These are phyloP conservation scores for Neopestalotiopsis sp. DNA, from an alignment of 2,329 filamentous ascomycete species.

Conservation along the genomic window DNA sequence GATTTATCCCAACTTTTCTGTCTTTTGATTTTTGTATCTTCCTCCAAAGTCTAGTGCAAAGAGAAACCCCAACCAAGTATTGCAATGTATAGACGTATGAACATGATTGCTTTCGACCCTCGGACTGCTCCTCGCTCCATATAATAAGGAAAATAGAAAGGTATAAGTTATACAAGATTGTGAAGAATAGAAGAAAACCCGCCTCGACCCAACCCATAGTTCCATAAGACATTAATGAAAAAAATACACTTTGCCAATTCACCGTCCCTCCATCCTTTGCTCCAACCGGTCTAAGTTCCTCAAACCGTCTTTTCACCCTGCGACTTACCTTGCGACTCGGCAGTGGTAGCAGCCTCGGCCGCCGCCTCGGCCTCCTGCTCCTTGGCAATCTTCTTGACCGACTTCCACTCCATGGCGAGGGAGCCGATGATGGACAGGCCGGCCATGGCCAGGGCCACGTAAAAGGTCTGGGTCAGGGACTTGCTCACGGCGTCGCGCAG, in stretches of 20 bases:
- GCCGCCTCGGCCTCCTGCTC: not conserved
- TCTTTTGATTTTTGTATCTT: not conserved
- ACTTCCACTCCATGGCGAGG: constrained; percentile 20
- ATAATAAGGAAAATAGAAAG: not conserved
- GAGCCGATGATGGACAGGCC: constrained; percentile 19
- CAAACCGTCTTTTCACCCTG: constrained; percentile 1
- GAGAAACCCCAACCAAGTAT: not conserved
- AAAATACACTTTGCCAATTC: not conserved
- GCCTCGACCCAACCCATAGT: not conserved
- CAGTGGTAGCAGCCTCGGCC: not conserved
- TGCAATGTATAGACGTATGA: not conserved
- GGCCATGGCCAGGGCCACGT: constrained; percentile 18
- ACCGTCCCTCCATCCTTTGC: not conserved
- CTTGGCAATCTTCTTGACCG: constrained; percentile 13
- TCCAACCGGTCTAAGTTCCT: no score
- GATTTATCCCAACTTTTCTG: not conserved
- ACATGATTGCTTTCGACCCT: not conserved
- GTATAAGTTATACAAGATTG: not conserved
- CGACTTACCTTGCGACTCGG: not conserved
- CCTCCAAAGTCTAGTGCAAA: not conserved
- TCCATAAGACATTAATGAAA: not conserved
- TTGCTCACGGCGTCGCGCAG: constrained; percentile 15
- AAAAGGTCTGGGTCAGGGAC: constrained; percentile 19
- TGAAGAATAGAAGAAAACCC: not conserved
- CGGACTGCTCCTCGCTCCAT: not conserved